phyloP scores from a whole-genome alignment of 2,329 filamentous ascomycete genomes.

The Lachnellula occidentalis region DNA sequence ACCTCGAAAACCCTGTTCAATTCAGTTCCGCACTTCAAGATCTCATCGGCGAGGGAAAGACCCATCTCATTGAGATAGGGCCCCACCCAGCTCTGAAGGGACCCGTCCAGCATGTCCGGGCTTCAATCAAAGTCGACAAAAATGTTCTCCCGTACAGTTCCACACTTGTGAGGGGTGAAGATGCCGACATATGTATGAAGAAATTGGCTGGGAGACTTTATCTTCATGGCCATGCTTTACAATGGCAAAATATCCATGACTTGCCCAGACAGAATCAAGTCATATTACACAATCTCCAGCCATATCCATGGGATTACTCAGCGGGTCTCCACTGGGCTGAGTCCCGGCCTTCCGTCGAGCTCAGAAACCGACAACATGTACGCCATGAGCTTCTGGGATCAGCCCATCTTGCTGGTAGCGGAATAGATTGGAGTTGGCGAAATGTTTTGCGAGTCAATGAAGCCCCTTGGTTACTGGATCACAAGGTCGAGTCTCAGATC shows the following conservation, averaged over 20 bases:
- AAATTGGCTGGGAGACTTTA: slow-evolving; percentile 9
- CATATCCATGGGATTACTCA: background rate
- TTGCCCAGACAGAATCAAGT: too few species aligned
- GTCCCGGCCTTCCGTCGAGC: background rate
- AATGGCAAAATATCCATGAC: background rate
- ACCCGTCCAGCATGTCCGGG: slow-evolving; percentile 9
- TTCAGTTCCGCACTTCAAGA: slow-evolving; percentile 6
- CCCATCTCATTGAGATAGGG: slow-evolving; percentile 11
- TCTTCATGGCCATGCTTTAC: background rate
- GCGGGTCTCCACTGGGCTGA: background rate
- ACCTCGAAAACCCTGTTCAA: slow-evolving; percentile 12
- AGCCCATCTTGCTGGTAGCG: slow-evolving; percentile 20
- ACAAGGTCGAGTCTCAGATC: slow-evolving; percentile 36
- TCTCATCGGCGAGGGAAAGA: background rate
- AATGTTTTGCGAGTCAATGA: slow-evolving; percentile 29
- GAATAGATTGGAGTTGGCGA: slow-evolving; percentile 8
- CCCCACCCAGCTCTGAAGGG: slow-evolving; percentile 9
- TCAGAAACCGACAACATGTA: slow-evolving; percentile 8
- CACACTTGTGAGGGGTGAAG: slow-evolving; percentile 8
- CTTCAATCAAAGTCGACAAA: slow-evolving; percentile 31
- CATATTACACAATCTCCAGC: background rate
- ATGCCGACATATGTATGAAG: slow-evolving; percentile 2
- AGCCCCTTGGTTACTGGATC: slow-evolving; percentile 37
- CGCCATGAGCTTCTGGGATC: slow-evolving; percentile 35
- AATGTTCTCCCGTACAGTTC: slow-evolving; percentile 30